phyloP scores from a whole-genome alignment of 2,329 filamentous ascomycete species.

The Cladosporium cucumerinum region DNA sequence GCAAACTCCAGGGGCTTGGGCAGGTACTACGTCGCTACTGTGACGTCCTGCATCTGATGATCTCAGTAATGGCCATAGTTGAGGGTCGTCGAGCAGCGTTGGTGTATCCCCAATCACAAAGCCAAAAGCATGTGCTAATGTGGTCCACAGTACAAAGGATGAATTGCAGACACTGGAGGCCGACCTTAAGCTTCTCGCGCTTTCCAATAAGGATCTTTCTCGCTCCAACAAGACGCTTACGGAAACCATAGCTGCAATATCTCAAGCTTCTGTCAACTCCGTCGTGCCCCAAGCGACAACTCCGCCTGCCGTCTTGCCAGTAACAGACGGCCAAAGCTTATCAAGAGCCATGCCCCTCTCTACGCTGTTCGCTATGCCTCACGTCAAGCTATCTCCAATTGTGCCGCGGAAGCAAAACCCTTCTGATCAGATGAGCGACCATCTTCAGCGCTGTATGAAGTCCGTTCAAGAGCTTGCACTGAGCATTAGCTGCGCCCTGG shows the following conservation, averaged over 20 bases:
- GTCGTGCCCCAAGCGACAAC: neutral
- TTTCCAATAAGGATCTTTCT: slow-evolving; percentile 1
- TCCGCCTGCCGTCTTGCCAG: neutral
- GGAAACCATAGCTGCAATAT: slow-evolving; percentile 2
- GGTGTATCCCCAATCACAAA: neutral
- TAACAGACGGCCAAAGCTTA: neutral
- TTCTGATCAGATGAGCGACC: neutral
- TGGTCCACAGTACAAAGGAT: neutral
- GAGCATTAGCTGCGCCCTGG: neutral
- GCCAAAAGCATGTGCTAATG: neutral
- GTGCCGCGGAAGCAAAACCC: neutral
- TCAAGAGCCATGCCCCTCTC: neutral
- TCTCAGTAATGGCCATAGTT: slow-evolving; percentile 10
- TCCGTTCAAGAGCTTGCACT: slow-evolving; percentile 7
- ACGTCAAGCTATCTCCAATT: neutral
- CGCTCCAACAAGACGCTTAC: neutral
- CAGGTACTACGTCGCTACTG: neutral
- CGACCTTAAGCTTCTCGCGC: neutral
- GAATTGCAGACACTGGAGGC: slow-evolving; percentile 1
- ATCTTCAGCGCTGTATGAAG: neutral
- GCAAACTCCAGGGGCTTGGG: neutral
- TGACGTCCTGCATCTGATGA: slow-evolving; percentile 11
- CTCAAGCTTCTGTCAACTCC: neutral
- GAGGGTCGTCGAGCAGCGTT: slow-evolving; percentile 12
- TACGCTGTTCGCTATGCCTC: neutral